These are phyloP conservation scores for Nicotiana tomentosiformis DNA, from an alignment of 257 asterid genomes.

Conservation along the genomic window DNA sequence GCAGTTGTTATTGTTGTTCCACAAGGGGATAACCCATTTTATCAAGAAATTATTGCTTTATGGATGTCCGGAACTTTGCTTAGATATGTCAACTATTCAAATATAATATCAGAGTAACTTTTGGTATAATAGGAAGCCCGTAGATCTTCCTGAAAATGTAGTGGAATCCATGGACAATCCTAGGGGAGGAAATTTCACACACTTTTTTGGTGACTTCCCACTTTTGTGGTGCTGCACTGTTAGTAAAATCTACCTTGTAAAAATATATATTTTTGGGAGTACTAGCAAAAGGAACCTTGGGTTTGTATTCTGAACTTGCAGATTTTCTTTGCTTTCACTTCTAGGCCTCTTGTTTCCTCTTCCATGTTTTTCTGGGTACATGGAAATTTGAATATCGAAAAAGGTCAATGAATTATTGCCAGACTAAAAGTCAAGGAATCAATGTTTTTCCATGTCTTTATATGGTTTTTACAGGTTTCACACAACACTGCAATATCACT, in stretches of 20 bases:
- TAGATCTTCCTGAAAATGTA: background rate
- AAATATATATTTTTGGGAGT: background rate
- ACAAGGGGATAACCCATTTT: background rate
- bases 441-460: background rate
- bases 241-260: background rate
- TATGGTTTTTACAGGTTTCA: conserved; percentile 52
- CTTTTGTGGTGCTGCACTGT: background rate
- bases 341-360: background rate
- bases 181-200: background rate
- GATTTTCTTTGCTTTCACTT: background rate
- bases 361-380: background rate
- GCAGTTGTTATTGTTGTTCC: background rate
- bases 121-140: background rate
- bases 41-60: background rate
- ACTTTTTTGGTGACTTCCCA: background rate
- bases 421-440: background rate
- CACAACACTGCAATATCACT: conserved; percentile 71
- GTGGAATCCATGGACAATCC: background rate
- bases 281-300: background rate
- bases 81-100: background rate
- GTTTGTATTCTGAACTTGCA: background rate
- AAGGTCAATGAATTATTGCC: background rate
- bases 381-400: background rate
- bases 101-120: background rate
- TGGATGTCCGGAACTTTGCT: background rate